These are phyloP conservation scores for Hansenula sp. DNA, from an alignment of 1,139 yeast species.

Conservation along the genomic window DNA sequence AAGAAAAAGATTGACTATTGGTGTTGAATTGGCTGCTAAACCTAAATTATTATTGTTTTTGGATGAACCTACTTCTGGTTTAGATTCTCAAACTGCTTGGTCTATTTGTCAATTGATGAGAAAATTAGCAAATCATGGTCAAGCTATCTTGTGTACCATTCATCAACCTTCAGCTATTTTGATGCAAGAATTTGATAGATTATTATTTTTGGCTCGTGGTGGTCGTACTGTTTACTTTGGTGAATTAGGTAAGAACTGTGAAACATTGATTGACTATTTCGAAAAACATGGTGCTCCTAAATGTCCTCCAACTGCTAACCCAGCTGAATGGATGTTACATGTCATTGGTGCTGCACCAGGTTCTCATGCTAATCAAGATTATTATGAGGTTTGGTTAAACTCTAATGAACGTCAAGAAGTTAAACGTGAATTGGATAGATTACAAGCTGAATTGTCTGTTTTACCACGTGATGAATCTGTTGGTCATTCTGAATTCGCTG, in stretches of 20 bases:
- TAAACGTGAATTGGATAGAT: conserved; percentile 35
- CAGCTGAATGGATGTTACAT: conserved; percentile 85
- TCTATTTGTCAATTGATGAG: conserved; percentile 74
- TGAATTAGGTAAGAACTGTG: conserved; percentile 65
- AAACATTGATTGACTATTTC: conserved; percentile 60
- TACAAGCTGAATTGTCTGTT: conserved; percentile 38
- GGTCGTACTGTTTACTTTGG: conserved; percentile 83
- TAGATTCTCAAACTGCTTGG: conserved; percentile 93
- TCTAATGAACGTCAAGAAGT: conserved; percentile 50
- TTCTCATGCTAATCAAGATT: conserved; percentile 62
- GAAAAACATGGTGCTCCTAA: conserved; percentile 63
- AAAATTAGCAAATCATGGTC: conserved; percentile 73
- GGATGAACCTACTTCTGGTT: conserved; percentile 93
- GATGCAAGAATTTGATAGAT: conserved; percentile 73
- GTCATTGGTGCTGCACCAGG: conserved; percentile 87
- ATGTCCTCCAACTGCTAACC: conserved; percentile 69
- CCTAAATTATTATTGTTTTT: conserved; percentile 77
- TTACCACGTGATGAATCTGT: conserved; percentile 22
- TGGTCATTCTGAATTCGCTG: conserved; percentile 31
- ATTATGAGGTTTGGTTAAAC: conserved; percentile 61
- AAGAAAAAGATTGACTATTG: conserved; percentile 79
- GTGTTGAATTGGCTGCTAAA: conserved; percentile 86
- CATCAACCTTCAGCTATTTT: conserved; percentile 82
- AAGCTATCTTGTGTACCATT: conserved; percentile 78
- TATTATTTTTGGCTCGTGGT: conserved; percentile 67